Evolutionary conservation across 192 early-diverging fungal species (phyloP), one percentile per base, ranked within the genome.

Genomic region (Phycomyces blakesleeanus): DNA sequence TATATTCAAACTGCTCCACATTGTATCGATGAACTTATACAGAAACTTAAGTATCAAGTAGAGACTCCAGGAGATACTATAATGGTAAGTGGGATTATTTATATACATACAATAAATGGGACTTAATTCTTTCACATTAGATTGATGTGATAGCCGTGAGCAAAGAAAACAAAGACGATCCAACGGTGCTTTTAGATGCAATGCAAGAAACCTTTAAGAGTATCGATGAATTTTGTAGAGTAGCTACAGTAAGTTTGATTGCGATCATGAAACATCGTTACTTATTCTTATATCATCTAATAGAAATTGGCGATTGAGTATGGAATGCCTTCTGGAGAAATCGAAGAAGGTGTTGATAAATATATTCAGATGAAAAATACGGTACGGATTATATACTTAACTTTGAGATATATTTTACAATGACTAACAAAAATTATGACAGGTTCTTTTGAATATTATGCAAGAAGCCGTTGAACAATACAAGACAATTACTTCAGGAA

Each of bases 391-490:
- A 2, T 47, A 47, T 3, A 6, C 44, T 47, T 47, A 47, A n/a
- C 44, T 47, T 47, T 18, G 3, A 47, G 3, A 47, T 6, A 14
- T 47, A 50, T 2, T 50, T 5, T 50, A 22, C 9, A 5, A 50
- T 50, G 49, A 10, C n/a, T 50, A 9, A 50, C 49, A 22, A 7
- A 1, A 54, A 3, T 22, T 54, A 14, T 54, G 4, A n/a, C 21
- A 54, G 52, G 24, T 22, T 22, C 26, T 54, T 29, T 21, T 54
- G 24, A 22, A 25, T 54, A 54, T 54, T 26, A 14, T 54, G 24
- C 52, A 54, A 54, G 20, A 54, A 41, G 39, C 40, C 25, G 40
- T 58, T 40, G 40, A 58, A 20, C 57, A 58, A 29, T 58, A 40
- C 57, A 58, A 38, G 18, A 39, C 34, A 5, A 58, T 58, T 41